Evolutionary conservation across 805 yeast genomes (phyloP).

Genomic region (Saturnispora besseyi): DNA sequence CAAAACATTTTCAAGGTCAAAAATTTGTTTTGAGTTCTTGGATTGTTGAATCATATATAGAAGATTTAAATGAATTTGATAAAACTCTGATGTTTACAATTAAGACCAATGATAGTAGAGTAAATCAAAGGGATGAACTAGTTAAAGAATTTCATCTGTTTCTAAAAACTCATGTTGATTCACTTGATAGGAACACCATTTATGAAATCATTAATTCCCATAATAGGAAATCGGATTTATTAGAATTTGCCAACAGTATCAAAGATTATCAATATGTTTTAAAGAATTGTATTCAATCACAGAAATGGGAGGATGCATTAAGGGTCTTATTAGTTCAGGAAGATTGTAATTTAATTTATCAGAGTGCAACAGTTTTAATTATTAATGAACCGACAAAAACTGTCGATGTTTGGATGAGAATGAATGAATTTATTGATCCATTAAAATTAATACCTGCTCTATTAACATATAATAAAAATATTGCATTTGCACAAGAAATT

Average conservation of each 20-base stretch:
- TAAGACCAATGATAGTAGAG: not conserved
- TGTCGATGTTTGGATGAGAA: slow-evolving; percentile 68
- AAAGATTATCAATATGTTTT: slow-evolving; percentile 64
- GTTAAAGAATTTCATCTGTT: slow-evolving; percentile 38
- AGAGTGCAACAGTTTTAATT: slow-evolving; percentile 59
- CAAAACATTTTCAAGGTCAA: slow-evolving; percentile 32
- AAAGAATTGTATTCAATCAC: slow-evolving; percentile 56
- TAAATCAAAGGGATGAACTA: not conserved
- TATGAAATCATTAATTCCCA: slow-evolving; percentile 64
- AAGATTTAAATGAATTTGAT: slow-evolving; percentile 37
- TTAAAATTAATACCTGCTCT: slow-evolving; percentile 67
- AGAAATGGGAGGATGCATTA: slow-evolving; percentile 68
- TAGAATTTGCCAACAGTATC: slow-evolving; percentile 58
- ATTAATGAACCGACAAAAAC: slow-evolving; percentile 62
- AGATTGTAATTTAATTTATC: slow-evolving; percentile 45
- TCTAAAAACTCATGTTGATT: slow-evolving; percentile 36
- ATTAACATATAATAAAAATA: slow-evolving; percentile 52
- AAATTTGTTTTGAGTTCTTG: slow-evolving; percentile 50
- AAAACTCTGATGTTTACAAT: slow-evolving; percentile 14
- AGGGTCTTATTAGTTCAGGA: slow-evolving; percentile 44
- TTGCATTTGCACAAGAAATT: slow-evolving; percentile 26
- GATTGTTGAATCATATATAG: slow-evolving; percentile 52
- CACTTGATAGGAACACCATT: slow-evolving; percentile 56
- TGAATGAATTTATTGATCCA: slow-evolving; percentile 44
- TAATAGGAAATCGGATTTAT: slow-evolving; percentile 52